Percentiles rank a stretch among this genome's conserved stretches.
Conservation (phyloP, 2,329 filamentous ascomycete species). For the Sporothrix variecibatus region DNA sequence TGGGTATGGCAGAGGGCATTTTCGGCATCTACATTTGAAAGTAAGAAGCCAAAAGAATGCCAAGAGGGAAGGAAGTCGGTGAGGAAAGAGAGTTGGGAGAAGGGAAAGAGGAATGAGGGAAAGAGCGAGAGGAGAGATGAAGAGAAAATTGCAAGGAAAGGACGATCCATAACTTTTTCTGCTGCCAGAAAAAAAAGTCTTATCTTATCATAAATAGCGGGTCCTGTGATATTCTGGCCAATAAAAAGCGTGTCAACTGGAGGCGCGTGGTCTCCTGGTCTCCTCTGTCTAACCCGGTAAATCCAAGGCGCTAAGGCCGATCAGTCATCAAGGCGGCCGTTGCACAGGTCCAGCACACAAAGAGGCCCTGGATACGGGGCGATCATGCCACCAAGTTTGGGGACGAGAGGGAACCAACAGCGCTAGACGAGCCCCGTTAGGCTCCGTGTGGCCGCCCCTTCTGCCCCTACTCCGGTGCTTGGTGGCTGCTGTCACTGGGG, state of each 20-base stretch:
- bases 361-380: not conserved
- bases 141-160: not conserved
- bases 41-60: slow-evolving; percentile 2
- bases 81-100: not conserved
- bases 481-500: not conserved
- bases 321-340: not conserved
- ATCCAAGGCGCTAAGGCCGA: slow-evolving; percentile 15
- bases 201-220: slow-evolving; percentile 31
- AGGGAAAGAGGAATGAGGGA: not conserved
- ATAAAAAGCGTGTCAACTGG: not conserved
- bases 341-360: not conserved
- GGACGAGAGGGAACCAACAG: not conserved
- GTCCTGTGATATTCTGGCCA: not conserved
- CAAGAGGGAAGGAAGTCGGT: not conserved
- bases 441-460: not conserved
- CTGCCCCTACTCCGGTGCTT: not conserved
- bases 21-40: slow-evolving; percentile 19
- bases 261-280: not conserved
- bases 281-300: slow-evolving; percentile 12
- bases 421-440: not conserved
- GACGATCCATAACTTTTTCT: slow-evolving; percentile 15
- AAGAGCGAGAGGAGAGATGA: not conserved
- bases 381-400: not conserved
- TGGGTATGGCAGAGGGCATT: slow-evolving; percentile 27
- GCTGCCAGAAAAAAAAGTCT: slow-evolving; percentile 25